phyloP scores from a whole-genome alignment of 257 asterid species.

The Cynanchum wilfordii region DNA sequence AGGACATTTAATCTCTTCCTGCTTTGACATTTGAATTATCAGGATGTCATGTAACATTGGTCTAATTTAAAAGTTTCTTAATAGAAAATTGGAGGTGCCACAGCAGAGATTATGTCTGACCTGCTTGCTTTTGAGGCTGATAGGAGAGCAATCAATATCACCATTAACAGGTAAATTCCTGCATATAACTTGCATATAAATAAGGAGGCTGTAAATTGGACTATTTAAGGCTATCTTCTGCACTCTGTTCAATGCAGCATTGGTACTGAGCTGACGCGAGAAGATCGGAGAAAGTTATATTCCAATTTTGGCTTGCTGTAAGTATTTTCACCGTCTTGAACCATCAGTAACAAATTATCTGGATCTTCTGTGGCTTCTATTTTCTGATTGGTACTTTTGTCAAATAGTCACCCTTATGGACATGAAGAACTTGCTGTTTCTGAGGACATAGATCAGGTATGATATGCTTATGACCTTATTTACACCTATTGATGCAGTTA shows the following conservation, averaged over 20 bases:
- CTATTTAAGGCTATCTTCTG: not conserved
- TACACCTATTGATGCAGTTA: not conserved
- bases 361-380: not conserved
- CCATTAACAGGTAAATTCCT: slow-evolving; percentile 62
- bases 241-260: slow-evolving; percentile 50
- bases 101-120: slow-evolving; percentile 91
- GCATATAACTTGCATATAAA: not conserved
- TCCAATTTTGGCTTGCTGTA: slow-evolving; percentile 92
- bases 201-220: not conserved
- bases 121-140: slow-evolving; percentile 91
- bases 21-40: not conserved
- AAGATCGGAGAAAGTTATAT: slow-evolving; percentile 79
- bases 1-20: slow-evolving; percentile 13
- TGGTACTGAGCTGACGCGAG: slow-evolving; percentile 94
- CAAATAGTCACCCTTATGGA: slow-evolving; percentile 76
- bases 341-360: not conserved
- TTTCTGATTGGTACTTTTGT: slow-evolving; percentile 25
- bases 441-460: slow-evolving; percentile 91
- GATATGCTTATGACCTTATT: not conserved
- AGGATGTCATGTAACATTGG: slow-evolving; percentile 5
- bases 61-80: slow-evolving; percentile 19
- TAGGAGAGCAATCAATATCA: slow-evolving; percentile 90
- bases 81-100: slow-evolving; percentile 93
- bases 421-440: slow-evolving; percentile 89
- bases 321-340: slow-evolving; percentile 23